Conservation (phyloP, 2,329 filamentous ascomycete genomes). For the Coniochaeta sp. region DNA sequence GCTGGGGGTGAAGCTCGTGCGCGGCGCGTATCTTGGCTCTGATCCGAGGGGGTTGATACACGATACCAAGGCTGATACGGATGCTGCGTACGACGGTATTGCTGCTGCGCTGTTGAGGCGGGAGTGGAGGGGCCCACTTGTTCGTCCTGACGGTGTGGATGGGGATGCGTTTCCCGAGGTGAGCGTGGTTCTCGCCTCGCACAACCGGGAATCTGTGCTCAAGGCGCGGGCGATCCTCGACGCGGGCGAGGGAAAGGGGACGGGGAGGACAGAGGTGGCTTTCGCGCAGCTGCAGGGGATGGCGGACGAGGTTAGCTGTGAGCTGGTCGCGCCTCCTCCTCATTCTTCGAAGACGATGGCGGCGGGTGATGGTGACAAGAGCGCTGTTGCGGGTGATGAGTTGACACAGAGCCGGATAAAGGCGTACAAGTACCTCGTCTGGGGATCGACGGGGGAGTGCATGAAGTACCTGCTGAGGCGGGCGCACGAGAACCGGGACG, state of each 20-base stretch:
- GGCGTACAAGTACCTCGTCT: slow-evolving; percentile 62
- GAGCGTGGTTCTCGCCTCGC: slow-evolving; percentile 69
- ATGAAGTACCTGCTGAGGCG: slow-evolving; percentile 73
- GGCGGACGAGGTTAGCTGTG: slow-evolving; percentile 84
- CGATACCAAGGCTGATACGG: slow-evolving; percentile 65
- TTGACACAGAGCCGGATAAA: slow-evolving; percentile 19
- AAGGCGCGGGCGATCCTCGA: slow-evolving; percentile 46
- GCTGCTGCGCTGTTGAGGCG: slow-evolving; percentile 59
- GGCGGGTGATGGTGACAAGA: slow-evolving; percentile 8
- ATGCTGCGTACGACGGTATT: slow-evolving; percentile 65
- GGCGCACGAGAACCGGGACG: slow-evolving; percentile 69
- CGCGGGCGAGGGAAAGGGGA: slow-evolving; percentile 29
- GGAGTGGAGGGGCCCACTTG: slow-evolving; percentile 50
- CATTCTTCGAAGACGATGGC: background rate
- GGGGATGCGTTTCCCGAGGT: slow-evolving; percentile 43
- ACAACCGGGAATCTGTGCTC: slow-evolving; percentile 69
- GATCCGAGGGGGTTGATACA: slow-evolving; percentile 66
- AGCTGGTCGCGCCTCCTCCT: slow-evolving; percentile 31
- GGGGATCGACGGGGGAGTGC: slow-evolving; percentile 70
- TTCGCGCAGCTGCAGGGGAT: slow-evolving; percentile 89
- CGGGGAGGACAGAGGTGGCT: slow-evolving; percentile 33
- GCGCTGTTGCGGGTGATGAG: background rate
- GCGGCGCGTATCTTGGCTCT: slow-evolving; percentile 67
- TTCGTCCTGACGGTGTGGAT: slow-evolving; percentile 27
- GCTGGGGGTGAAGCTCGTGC: slow-evolving; percentile 68